These are phyloP conservation scores for Chaetomium cochliodes DNA, from an alignment of 495 filamentous ascomycete species.

Conservation along the genomic window DNA sequence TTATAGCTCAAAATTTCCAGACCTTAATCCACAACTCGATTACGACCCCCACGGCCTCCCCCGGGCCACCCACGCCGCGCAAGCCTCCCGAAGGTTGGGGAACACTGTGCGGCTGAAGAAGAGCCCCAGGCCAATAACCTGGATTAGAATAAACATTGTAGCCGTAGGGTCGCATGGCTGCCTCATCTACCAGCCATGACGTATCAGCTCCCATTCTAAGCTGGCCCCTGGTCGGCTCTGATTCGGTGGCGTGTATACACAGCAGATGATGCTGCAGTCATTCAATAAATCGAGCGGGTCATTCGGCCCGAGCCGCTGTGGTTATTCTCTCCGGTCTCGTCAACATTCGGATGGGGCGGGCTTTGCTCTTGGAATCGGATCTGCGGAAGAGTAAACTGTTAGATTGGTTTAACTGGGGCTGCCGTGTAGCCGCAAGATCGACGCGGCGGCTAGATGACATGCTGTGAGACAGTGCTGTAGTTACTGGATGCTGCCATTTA, in stretches of 20 bases:
- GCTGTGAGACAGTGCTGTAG: conserved; percentile 9
- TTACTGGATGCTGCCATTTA: neutral
- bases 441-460: conserved; percentile 13
- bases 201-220: neutral
- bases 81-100: neutral
- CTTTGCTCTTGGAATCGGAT: neutral
- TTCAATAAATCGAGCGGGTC: neutral
- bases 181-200: neutral
- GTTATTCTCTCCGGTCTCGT: neutral
- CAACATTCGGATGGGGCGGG: neutral
- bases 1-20: neutral
- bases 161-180: conserved; percentile 5
- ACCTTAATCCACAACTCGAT: neutral
- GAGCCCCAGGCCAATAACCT: neutral
- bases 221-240: neutral
- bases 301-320: conserved; percentile 20
- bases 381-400: neutral
- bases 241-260: conserved; percentile 16
- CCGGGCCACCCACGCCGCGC: neutral
- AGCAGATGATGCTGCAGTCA: neutral
- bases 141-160: neutral
- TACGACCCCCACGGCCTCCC: neutral
- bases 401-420: neutral
- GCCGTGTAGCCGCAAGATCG: conserved; percentile 3
- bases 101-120: conserved; percentile 9